Evolutionary conservation across 768 basidiomycete genomes (phyloP).

Genomic region (Tulasnella sp.): DNA sequence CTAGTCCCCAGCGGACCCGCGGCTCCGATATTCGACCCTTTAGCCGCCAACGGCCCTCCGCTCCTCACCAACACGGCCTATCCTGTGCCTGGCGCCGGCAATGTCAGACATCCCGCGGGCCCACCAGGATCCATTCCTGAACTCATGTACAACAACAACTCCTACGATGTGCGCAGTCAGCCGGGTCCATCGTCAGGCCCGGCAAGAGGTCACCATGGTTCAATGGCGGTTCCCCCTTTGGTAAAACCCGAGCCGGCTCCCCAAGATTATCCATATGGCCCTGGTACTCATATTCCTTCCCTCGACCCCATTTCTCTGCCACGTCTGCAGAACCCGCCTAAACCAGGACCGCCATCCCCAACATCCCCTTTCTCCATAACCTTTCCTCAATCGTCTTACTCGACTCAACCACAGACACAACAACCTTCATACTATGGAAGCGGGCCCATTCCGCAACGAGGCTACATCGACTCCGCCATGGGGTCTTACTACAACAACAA

Average conservation of each 20-base stretch:
- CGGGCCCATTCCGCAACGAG: background rate
- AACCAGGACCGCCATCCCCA: background rate
- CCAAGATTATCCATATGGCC: background rate
- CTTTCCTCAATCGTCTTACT: background rate
- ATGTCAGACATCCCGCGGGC: background rate
- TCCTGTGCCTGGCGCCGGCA: constrained; percentile 5
- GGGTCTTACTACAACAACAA: background rate
- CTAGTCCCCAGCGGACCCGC: background rate
- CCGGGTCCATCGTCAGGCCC: background rate
- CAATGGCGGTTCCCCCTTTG: background rate
- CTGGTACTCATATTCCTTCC: background rate
- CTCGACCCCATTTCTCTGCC: background rate
- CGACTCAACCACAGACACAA: background rate
- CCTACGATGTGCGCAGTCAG: background rate
- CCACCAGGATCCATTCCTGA: background rate
- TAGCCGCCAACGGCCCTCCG: background rate
- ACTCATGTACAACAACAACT: background rate
- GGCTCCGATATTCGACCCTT: constrained; percentile 16
- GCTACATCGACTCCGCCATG: background rate
- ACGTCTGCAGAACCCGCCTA: background rate
- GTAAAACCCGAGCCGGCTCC: background rate
- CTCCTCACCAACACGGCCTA: background rate
- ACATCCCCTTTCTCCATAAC: background rate
- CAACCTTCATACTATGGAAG: constrained; percentile 1
- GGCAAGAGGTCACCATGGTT: background rate